A percentile compares a stretch with the other conserved stretches of the same genome.
Conservation (phyloP, 2,329 filamentous ascomycete genomes). For the Alternaria brassicicola region DNA sequence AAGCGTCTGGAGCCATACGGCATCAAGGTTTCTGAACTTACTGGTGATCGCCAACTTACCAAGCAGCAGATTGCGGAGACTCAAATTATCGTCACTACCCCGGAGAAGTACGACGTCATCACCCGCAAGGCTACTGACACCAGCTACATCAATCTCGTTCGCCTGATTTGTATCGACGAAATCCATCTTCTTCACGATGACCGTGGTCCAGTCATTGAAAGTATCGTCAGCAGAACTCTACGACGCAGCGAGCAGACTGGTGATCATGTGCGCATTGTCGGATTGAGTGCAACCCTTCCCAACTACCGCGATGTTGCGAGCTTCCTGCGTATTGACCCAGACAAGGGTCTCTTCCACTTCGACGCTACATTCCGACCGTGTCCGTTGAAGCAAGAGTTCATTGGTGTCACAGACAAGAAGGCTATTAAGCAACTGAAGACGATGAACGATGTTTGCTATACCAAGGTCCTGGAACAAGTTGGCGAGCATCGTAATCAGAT, state of each 20-base stretch:
- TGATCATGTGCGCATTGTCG: constrained; percentile 88
- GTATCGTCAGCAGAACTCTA: constrained; percentile 93
- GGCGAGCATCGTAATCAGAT: constrained; percentile 94
- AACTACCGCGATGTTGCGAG: constrained; percentile 97
- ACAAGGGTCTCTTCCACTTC: constrained; percentile 92
- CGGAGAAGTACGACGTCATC: constrained; percentile 99
- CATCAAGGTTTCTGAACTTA: constrained; percentile 92
- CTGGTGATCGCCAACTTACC: constrained; percentile 95
- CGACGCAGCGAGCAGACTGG: constrained; percentile 92
- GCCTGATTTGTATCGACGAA: constrained; percentile 95
- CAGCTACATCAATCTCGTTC: constrained; percentile 96
- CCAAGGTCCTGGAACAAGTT: constrained; percentile 95
- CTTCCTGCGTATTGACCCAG: constrained; percentile 86
- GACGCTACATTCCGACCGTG: constrained; percentile 93
- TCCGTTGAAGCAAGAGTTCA: constrained; percentile 93
- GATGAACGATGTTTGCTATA: constrained; percentile 99
- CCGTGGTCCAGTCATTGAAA: constrained; percentile 93
- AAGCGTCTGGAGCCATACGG: constrained; percentile 89
- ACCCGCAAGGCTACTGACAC: constrained; percentile 96
- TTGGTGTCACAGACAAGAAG: constrained; percentile 96
- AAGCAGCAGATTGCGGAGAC: constrained; percentile 99
- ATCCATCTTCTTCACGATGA: constrained; percentile 98
- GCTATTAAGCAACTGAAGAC: constrained; percentile 98
- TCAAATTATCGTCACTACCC: constrained; percentile 96
- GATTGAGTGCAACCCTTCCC: constrained; percentile 91